phyloP scores from a whole-genome alignment of 2,329 filamentous ascomycete species.

The Cladosporium sp. region DNA sequence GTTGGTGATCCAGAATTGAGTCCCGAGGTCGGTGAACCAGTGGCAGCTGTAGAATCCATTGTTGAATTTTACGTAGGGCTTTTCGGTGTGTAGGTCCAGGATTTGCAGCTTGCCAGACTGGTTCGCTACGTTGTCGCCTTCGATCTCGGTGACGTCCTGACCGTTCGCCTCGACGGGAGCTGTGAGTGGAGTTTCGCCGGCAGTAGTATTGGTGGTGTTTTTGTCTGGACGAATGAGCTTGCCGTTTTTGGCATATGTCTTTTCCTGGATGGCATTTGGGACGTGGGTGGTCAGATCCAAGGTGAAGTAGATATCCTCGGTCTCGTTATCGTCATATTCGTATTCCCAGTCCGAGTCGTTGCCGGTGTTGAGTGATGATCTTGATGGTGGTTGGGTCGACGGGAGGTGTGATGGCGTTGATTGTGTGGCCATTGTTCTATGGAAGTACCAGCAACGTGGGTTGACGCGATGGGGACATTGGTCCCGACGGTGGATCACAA shows the following conservation, averaged over 20 bases:
- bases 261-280: constrained; percentile 22
- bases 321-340: constrained; percentile 55
- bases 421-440: neutral
- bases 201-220: neutral
- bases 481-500: neutral
- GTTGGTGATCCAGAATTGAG: constrained; percentile 59
- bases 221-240: constrained; percentile 2
- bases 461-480: neutral
- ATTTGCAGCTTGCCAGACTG: constrained; percentile 61
- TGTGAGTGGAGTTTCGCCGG: neutral
- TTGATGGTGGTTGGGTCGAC: neutral
- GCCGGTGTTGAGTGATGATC: constrained; percentile 22
- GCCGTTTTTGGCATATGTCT: constrained; percentile 10
- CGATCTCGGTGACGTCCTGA: neutral
- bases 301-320: constrained; percentile 57
- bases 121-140: constrained; percentile 12
- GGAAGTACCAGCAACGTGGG: neutral
- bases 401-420: neutral
- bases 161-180: neutral
- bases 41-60: constrained; percentile 73
- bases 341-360: constrained; percentile 57
- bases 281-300: constrained; percentile 51
- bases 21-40: constrained; percentile 82
- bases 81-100: constrained; percentile 71
- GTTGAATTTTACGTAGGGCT: constrained; percentile 76